Evolutionary conservation across 805 yeast species (phyloP).

Genomic region (Isabelozyma heimii): DNA sequence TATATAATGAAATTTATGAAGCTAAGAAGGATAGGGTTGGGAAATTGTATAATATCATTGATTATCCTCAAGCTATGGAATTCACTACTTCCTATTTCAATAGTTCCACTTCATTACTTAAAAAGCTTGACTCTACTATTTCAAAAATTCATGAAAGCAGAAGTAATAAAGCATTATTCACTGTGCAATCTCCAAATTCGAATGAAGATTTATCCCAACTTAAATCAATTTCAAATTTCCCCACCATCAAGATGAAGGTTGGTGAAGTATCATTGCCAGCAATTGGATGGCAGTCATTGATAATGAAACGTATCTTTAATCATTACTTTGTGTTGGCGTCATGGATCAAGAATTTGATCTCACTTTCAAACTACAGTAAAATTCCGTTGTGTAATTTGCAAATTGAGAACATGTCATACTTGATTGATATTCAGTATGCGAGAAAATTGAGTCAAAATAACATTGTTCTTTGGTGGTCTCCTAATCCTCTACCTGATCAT

Average conservation of each 20-base stretch:
- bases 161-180: slow-evolving; percentile 61
- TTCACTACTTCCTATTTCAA: slow-evolving; percentile 58
- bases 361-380: slow-evolving; percentile 67
- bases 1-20: slow-evolving; percentile 53
- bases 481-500: slow-evolving; percentile 72
- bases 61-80: slow-evolving; percentile 49
- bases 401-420: slow-evolving; percentile 70
- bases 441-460: slow-evolving; percentile 63
- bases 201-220: slow-evolving; percentile 46
- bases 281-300: slow-evolving; percentile 74
- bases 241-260: slow-evolving; percentile 59
- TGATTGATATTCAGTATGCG: slow-evolving; percentile 86
- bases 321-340: slow-evolving; percentile 71
- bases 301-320: slow-evolving; percentile 62
- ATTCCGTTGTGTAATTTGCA: slow-evolving; percentile 86
- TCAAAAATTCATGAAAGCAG: slow-evolving; percentile 56
- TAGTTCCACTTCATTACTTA: slow-evolving; percentile 54
- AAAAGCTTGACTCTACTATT: slow-evolving; percentile 53
- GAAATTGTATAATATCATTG: slow-evolving; percentile 44
- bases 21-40: slow-evolving; percentile 46
- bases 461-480: slow-evolving; percentile 93
- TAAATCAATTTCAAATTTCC: slow-evolving; percentile 51
- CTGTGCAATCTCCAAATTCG: slow-evolving; percentile 71
- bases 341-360: slow-evolving; percentile 66
- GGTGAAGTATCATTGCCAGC: slow-evolving; percentile 65